A percentile compares a stretch with the other conserved stretches of the same genome.
Evolutionary conservation across 768 basidiomycete species (phyloP).

Genomic region (Favolaschia claudopus): DNA sequence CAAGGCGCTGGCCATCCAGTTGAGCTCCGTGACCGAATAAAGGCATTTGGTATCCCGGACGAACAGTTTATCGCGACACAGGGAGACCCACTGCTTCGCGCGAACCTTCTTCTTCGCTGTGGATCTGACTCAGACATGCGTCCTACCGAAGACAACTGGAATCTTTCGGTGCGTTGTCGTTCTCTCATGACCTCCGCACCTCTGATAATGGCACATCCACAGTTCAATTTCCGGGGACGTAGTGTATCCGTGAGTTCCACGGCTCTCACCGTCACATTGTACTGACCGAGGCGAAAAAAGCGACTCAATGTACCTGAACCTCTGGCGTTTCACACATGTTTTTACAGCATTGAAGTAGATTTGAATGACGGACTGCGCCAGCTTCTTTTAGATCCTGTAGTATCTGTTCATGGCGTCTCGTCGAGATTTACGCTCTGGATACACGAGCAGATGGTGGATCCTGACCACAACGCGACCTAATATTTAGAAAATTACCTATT

Average conservation of each 20-base stretch:
- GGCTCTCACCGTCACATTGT: not conserved
- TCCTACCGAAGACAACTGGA: not conserved
- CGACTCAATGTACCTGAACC: no score
- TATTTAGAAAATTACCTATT: no score
- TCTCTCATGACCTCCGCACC: not conserved
- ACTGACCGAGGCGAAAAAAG: no score
- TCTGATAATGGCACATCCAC: not conserved
- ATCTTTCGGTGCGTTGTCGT: not conserved
- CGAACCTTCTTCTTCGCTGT: not conserved
- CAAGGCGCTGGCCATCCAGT: not conserved
- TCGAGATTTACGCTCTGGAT: not conserved
- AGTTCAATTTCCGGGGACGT: not conserved
- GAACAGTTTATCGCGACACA: not conserved
- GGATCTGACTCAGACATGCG: not conserved
- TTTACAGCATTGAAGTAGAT: not conserved
- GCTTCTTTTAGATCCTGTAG: not conserved
- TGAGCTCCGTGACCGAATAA: no score
- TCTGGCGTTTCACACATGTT: not conserved
- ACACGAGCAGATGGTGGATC: not conserved
- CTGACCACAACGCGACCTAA: not conserved
- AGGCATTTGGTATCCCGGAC: not conserved
- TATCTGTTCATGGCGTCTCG: not conserved
- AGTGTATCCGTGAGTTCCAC: not conserved
- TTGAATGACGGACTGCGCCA: not conserved
- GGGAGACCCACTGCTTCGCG: not conserved